Conservation (phyloP, 169 alveolate genomes). For the Plasmodium reichenowi region DNA sequence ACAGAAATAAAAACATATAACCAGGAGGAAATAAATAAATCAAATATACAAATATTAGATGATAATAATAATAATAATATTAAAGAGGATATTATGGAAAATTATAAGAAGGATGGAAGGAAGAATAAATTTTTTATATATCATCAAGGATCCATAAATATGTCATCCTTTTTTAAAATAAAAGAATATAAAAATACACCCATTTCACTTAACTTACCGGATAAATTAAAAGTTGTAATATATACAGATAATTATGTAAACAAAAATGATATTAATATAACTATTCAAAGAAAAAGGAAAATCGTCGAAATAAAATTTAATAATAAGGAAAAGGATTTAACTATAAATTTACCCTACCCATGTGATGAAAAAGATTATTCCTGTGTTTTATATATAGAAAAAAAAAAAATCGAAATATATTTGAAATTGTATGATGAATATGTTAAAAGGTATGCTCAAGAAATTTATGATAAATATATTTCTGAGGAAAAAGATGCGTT, state of each 20-base stretch:
- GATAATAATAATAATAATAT: not conserved
- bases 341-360: conserved; percentile 47
- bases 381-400: conserved; percentile 36
- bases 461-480: conserved; percentile 13
- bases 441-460: conserved; percentile 23
- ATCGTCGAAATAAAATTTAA: conserved; percentile 25
- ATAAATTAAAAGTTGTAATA: conserved; percentile 47
- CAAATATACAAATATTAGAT: not conserved
- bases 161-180: conserved; percentile 41
- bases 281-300: conserved; percentile 1
- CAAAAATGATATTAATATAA: conserved; percentile 19
- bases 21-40: not conserved
- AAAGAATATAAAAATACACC: conserved; percentile 8
- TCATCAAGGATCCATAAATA: conserved; percentile 59
- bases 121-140: conserved; percentile 27
- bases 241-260: conserved; percentile 32
- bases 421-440: conserved; percentile 40
- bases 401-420: conserved; percentile 41
- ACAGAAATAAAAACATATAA: conserved; percentile 28
- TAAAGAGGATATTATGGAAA: not conserved
- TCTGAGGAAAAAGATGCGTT: conserved; percentile 9
- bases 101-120: not conserved
- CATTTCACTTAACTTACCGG: conserved; percentile 54
- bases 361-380: conserved; percentile 31
- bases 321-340: conserved; percentile 37